Evolutionary conservation across 768 basidiomycete genomes (phyloP), one percentile per base, ranked within the genome.

Genomic region (Suillus brevipes): DNA sequence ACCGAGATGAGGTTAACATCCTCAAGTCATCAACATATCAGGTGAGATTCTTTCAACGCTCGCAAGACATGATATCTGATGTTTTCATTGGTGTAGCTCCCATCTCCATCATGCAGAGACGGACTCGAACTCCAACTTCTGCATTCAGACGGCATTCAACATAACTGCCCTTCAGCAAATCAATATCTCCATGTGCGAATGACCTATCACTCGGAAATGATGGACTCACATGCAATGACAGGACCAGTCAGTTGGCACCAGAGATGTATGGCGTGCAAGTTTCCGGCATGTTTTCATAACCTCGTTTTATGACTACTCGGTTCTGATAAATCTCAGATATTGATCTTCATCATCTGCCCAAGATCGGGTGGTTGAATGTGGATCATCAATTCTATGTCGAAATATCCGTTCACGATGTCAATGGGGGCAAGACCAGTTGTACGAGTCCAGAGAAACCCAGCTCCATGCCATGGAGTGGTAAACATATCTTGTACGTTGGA

Each of bases 341-440:
- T 23, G 42, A 38, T 36, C 36, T 63, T 23, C 60, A 42, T 25
- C 63, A 61, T 25, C 59, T 47, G 42, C 63, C 63, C 18, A 63
- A 63, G 28, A 37, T 63, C 12, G 63, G 63, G 34, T 60, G 56
- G 57, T 38, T 36, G 31, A 8, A 61, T 37, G 23, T 63, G 18
- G 40, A 61, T n/a, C 56, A 61, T 37, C 63, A 43, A 31, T 63
- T 63, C 42, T 63, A 63, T 20, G 14, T 63, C 31, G 13, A 45
- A 37, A 43, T 63, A 58, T 42, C 34, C 37, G 25, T 36, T 8
- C n/a, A 36, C 45, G 63, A 59, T 14, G 47, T 14, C 6, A 25
- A 36, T 40, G 23, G 7, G 6, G 8, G 23, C 38, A 43, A 12
- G 60, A 47, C 42, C 20, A 18, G 16, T 13, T 7, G 16, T 31